Evolutionary conservation across 2,329 filamentous ascomycete species (phyloP).

Genomic region (Whalleya microplaca): DNA sequence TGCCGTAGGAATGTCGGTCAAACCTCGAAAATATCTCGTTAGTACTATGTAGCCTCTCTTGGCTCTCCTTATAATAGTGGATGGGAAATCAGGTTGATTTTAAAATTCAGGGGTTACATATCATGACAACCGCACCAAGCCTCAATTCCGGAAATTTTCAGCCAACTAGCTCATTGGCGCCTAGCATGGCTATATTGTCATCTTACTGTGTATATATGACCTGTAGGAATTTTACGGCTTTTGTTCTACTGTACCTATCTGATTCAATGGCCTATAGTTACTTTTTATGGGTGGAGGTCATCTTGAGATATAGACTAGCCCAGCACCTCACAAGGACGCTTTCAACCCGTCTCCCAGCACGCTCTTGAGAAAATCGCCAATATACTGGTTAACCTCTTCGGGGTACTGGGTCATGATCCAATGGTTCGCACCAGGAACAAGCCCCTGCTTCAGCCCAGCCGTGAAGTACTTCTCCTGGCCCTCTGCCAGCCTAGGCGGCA

Average conservation of each 20-base stretch:
- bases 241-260: too few species aligned
- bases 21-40: not conserved
- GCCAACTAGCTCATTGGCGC: too few species aligned
- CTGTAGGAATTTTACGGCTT: too few species aligned
- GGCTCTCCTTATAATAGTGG: not conserved
- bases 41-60: not conserved
- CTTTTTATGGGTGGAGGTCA: too few species aligned
- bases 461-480: slow-evolving; percentile 73
- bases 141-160: too few species aligned
- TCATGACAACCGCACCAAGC: not conserved
- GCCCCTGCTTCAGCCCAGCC: slow-evolving; percentile 66
- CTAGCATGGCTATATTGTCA: too few species aligned
- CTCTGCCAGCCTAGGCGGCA: slow-evolving; percentile 71
- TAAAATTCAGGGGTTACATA: not conserved
- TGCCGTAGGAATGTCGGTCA: too few species aligned
- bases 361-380: slow-evolving; percentile 69
- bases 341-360: slow-evolving; percentile 45
- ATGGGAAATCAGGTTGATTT: not conserved
- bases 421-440: slow-evolving; percentile 65
- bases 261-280: too few species aligned
- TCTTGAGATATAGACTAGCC: not conserved
- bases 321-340: slow-evolving; percentile 41
- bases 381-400: slow-evolving; percentile 68
- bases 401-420: slow-evolving; percentile 82
- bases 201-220: too few species aligned